Conservation (phyloP, 768 basidiomycete species). For the Galerina sulciceps region DNA sequence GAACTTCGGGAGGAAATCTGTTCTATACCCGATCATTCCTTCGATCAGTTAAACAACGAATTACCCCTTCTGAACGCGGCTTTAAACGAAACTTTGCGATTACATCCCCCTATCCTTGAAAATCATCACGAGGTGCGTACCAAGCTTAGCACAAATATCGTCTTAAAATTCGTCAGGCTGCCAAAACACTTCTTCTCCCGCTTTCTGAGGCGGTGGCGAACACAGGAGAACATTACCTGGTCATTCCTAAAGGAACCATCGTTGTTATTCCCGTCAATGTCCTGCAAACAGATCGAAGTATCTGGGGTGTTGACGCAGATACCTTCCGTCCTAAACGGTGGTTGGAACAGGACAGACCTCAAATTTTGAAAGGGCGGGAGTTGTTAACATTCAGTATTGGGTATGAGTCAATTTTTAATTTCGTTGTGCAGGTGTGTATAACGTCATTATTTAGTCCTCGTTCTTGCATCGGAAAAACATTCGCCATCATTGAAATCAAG, state of each 20-base stretch:
- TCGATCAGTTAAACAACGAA: constrained; percentile 52
- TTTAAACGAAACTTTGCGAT: constrained; percentile 61
- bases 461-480: constrained; percentile 62
- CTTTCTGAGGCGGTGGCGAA: constrained; percentile 56
- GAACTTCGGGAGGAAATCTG: constrained; percentile 60
- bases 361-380: constrained; percentile 39
- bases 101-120: constrained; percentile 66
- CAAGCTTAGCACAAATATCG: neutral
- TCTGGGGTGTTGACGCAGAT: constrained; percentile 66
- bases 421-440: constrained; percentile 11
- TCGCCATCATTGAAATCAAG: constrained; percentile 65
- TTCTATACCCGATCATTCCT: constrained; percentile 48
- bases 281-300: constrained; percentile 51
- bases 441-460: constrained; percentile 46
- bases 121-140: constrained; percentile 62
- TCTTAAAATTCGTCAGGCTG: constrained; percentile 39
- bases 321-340: constrained; percentile 67
- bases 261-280: constrained; percentile 61
- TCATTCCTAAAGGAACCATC: constrained; percentile 61
- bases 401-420: constrained; percentile 33
- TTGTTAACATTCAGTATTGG: constrained; percentile 64
- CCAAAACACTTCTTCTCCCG: constrained; percentile 55
- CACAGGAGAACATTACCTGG: constrained; percentile 42
- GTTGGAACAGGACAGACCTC: constrained; percentile 42
- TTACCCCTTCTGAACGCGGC: constrained; percentile 64